These are phyloP conservation scores for Xanthoceras sorbifolium DNA, from an alignment of 345 rosid genomes.

Conservation along the genomic window DNA sequence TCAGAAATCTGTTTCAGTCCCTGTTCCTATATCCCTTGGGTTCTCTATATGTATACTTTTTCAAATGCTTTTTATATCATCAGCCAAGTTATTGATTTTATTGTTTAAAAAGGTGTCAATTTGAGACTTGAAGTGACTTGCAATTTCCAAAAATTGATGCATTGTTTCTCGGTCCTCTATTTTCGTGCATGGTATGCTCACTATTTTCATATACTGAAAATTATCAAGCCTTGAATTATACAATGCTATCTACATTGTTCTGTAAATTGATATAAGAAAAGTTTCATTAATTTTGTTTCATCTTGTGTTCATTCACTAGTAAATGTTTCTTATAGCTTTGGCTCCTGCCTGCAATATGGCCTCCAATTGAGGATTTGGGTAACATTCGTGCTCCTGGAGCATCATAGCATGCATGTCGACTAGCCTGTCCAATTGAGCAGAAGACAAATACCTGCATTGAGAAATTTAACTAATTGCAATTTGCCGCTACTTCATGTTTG, in stretches of 20 bases:
- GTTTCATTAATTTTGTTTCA: not conserved
- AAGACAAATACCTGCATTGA: conserved; percentile 33
- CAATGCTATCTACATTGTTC: not conserved
- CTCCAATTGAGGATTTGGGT: conserved; percentile 30
- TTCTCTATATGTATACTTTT: not conserved
- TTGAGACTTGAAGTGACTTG: not conserved
- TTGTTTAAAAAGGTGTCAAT: not conserved
- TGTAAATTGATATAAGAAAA: not conserved
- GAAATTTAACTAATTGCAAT: conserved; percentile 26
- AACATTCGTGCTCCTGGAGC: conserved; percentile 36
- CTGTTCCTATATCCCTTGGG: not conserved
- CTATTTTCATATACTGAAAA: not conserved
- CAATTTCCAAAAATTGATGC: not conserved
- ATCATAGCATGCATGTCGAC: conserved; percentile 31
- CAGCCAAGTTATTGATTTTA: no score
- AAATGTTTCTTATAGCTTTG: conserved; percentile 23
- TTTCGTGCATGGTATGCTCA: not conserved
- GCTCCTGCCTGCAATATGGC: conserved; percentile 23
- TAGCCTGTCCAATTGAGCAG: conserved; percentile 38
- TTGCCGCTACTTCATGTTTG: conserved; percentile 29
- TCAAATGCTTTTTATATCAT: not conserved
- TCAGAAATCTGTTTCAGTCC: not conserved
- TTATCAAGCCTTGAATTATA: not conserved
- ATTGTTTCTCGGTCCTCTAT: not conserved
- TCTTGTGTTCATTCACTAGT: not conserved